Base-by-base conservation (phyloP, 257 asterid species). In the Parsonsia alboflavescens region DNA sequence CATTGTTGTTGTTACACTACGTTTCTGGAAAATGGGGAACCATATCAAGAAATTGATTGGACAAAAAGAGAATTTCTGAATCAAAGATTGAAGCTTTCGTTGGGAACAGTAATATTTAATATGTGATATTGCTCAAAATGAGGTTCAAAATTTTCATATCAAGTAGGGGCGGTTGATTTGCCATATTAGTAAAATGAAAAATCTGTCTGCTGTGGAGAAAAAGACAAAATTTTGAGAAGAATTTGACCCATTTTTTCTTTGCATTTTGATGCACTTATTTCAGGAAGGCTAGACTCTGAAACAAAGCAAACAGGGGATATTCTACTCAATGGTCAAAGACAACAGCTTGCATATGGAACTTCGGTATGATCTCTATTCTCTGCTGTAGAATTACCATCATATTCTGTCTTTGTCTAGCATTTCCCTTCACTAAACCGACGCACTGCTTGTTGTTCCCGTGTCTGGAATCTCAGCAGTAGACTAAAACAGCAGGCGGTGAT, bases 281-380 rank as follows among this genome's bases (percentile, higher is more conserved):
- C 84, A 86, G 89, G 93, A 45, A 88, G 93, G 82, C 52, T 88
- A 41, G 81, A 75, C 73, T 73, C 87, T 33, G 83, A 70, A 69
- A 77, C 83, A 42, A 82, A 81, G 77, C 78, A 80, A 39, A 79
- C 72, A 52, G 93, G 93, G 6, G 84, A 85, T 30, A 86, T 89
- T 21, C 68, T 86, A 21, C 78, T 85, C 17, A 86, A 88, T 67
- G 93, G 93, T 48, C 74, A 71, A 33, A 76, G 79, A 67, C 88
- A 79, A 39, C 76, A 79, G 70, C 87, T 86, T 57, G 88, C 93
- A 0, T 86, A 83, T 81, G 91, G 88, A 46, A 85, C 91, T 53
- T 88, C 88, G 73, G 93, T 86, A 82, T 52, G 52, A 56, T n/a
- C 73, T 76, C 56, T n/a, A 33, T 48, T 39, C 49, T 48, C 26